Base-by-base conservation (phyloP, 192 early-diverging fungal genomes). In the Coemansia sp. region DNA sequence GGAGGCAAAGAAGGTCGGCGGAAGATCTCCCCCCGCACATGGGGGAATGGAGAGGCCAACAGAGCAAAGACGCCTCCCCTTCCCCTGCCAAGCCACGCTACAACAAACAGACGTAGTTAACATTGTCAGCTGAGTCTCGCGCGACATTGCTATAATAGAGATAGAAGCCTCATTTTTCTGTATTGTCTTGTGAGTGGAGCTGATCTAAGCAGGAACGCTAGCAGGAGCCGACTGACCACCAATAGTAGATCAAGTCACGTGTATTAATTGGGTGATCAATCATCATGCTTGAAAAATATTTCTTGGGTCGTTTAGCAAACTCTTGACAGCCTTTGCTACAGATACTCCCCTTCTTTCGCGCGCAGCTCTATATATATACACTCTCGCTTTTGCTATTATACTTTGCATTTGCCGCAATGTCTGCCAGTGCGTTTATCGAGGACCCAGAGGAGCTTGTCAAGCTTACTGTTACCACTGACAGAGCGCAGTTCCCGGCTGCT, bases 371-470 rank as follows among this genome's bases (percentile, higher is more conserved):
- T 37, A 37, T 32, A 17, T 39, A 25, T 31, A n/a, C 3, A 25
- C 48, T 21, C 4, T 48, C 5, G 45, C 2, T n/a, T 61, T 14
- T 10, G 36, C 15, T 32, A 21, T 3, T 34, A 36, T 31, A 58
- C 15, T 34, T 17, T 17, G 55, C 55, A 58, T 32, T 58, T 58
- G 36, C 21, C 19, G 27, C 19, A 58, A 81, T 76, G 76, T 29
- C 73, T n/a, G 67, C 63, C 15, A 69, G 67, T 29, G 76, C 76
- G 38, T 78, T 70, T 31, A 67, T 84, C 11, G 81, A 74, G 29
- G 77, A 70, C 39, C 76, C 73, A 3, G 76, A 75, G 19, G 81
- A 73, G 68, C 72, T 84, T 46, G 81, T 64, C 50, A 77, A 75
- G 70, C 69, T 78, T n/a, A 70, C 70, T 12, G 81, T 70, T 1